Base-by-base conservation (phyloP, 179 eudicot genomes). In the Corrigiola litoralis region DNA sequence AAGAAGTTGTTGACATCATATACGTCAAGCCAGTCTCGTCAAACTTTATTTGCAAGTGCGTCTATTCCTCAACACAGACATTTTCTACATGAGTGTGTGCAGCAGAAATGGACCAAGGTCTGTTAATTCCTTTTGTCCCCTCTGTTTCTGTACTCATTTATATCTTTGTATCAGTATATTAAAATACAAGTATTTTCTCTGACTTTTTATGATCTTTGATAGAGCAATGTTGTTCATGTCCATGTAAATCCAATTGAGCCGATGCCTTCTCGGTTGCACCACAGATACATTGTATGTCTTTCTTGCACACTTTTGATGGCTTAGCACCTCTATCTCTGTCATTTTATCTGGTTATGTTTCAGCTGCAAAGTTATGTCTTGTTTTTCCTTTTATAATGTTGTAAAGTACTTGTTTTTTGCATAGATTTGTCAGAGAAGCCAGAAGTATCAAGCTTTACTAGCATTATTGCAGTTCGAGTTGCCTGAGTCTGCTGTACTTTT, bases 61-160 rank as follows among this genome's bases (percentile, higher is more conserved):
- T 90, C 96, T 47, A 78, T 92, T 73, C 98, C 98, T 51, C 96
- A 90, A 66, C 98, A 90, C 66, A 90, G 72, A 51, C 90, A 78
- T 61, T 92, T 92, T 74, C 44, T 87, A 27, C 75, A 77, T 67
- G 90, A 90, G 72, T 92, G 98, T 75, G 79, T 87, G 27, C 95
- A 90, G 67, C 95, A 90, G 71, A 92, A 92, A 66, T 92, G 98
- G 98, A 90, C 98, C 77, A 92, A 87, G 96, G 98, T 92, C 40
- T 47, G 70, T 57, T 49, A 32, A 66, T 59, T 5, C 48, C 42
- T n/a, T 58, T 68, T 54, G 17, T 42, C 21, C 59, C 31, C 59
- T 36, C 40, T 20, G 31, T 16, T 47, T 54, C 37, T 51, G 36
- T 36, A 47, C 12, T 1, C 45, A 24, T 65, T 36, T 12, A n/a